Conservation (phyloP, 75 land plant species). For the Picea glauca region DNA sequence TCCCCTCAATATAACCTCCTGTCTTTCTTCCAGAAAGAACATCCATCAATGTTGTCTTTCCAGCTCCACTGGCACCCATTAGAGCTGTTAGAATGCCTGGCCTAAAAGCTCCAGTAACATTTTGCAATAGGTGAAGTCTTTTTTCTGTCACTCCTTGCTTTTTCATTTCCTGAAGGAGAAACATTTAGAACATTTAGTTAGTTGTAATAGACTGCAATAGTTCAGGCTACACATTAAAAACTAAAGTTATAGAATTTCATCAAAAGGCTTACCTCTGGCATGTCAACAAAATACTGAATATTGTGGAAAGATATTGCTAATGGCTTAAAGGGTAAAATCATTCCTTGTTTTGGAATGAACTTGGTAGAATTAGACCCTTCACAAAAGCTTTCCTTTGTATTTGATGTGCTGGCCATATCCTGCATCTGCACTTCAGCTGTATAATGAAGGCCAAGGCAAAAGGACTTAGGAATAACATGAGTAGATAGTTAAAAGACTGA, state of each 20-base stretch:
- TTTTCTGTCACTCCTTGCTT: slow-evolving; percentile 24
- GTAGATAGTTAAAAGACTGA: neutral
- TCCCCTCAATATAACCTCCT: slow-evolving; percentile 33
- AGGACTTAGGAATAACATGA: neutral
- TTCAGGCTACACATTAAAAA: neutral
- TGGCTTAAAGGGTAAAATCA: slow-evolving; percentile 83
- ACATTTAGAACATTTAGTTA: neutral
- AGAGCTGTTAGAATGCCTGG: slow-evolving; percentile 36
- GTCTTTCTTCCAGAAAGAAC: slow-evolving; percentile 35
- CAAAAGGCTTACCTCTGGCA: slow-evolving; percentile 27
- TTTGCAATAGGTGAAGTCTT: slow-evolving; percentile 26
- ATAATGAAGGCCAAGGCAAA: slow-evolving; percentile 12
- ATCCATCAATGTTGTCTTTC: slow-evolving; percentile 24
- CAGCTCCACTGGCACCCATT: slow-evolving; percentile 48
- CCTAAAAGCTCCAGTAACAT: slow-evolving; percentile 27
- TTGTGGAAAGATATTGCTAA: slow-evolving; percentile 76
- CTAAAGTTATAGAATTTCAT: neutral
- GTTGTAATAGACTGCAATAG: neutral
- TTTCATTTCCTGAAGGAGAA: slow-evolving; percentile 34
- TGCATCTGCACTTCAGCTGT: slow-evolving; percentile 18
- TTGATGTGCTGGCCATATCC: neutral
- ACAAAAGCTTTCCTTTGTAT: neutral
- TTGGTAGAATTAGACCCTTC: slow-evolving; percentile 3
- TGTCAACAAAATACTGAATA: slow-evolving; percentile 80
- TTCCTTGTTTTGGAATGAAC: slow-evolving; percentile 55